A percentile compares a stretch with the other conserved stretches of the same genome.
phyloP scores from a whole-genome alignment of 257 asterid species.

The Knoxia roxburghii region DNA sequence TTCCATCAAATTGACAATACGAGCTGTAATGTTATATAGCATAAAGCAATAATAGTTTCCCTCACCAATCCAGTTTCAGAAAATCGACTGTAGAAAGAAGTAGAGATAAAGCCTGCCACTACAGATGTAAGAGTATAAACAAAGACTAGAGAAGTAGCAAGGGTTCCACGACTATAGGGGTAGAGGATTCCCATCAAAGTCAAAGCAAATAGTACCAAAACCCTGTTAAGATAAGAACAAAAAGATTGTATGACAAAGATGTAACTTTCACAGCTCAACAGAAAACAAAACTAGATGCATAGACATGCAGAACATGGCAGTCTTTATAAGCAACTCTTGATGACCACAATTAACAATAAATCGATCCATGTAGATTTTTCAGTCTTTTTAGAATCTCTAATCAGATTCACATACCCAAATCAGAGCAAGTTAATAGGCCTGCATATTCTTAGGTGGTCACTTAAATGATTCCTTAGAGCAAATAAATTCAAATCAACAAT shows the following conservation, averaged over 20 bases:
- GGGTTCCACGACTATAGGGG: conserved; percentile 73
- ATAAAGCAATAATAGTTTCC: background rate
- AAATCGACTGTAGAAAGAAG: conserved; percentile 58
- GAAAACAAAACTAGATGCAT: background rate
- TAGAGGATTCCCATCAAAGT: conserved; percentile 54
- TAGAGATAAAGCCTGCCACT: conserved; percentile 63
- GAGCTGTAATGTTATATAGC: background rate
- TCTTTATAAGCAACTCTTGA: background rate
- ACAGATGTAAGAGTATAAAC: conserved; percentile 61
- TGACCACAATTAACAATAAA: background rate
- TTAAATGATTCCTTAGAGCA: background rate
- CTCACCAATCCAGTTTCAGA: conserved; percentile 69
- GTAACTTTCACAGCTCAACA: background rate
- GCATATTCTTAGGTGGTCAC: background rate
- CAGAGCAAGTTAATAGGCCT: background rate
- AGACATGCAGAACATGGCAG: background rate
- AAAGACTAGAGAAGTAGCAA: conserved; percentile 44
- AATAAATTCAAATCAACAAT: background rate
- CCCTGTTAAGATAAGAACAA: conserved; percentile 42
- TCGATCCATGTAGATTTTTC: background rate
- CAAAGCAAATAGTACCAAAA: conserved; percentile 45
- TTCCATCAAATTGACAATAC: conserved; percentile 5
- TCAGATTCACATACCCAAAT: background rate
- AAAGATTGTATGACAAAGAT: background rate
- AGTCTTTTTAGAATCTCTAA: background rate